Percentiles rank a stretch among this genome's conserved stretches.
Conservation (phyloP, 2,329 filamentous ascomycete genomes). For the Shiraia bambusicola region DNA sequence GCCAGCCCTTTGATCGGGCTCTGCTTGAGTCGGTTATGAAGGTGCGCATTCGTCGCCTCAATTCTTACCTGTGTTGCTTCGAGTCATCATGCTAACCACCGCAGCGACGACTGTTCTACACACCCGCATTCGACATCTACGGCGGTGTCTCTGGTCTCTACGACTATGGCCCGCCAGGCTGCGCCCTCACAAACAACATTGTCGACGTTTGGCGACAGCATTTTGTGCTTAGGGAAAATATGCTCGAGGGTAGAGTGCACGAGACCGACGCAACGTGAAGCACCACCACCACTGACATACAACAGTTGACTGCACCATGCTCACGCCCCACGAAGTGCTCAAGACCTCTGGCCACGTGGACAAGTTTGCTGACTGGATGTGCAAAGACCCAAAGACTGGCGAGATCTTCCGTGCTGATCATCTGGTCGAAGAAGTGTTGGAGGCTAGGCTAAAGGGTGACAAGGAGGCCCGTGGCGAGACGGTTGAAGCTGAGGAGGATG, state of each 20-base stretch:
- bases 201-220: slow-evolving; percentile 90
- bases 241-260: slow-evolving; percentile 65
- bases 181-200: slow-evolving; percentile 82
- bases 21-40: slow-evolving; percentile 82
- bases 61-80: slow-evolving; percentile 38
- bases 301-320: slow-evolving; percentile 79
- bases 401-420: slow-evolving; percentile 97
- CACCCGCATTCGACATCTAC: slow-evolving; percentile 93
- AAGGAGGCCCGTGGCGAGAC: slow-evolving; percentile 88
- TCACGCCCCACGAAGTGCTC: slow-evolving; percentile 90
- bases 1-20: slow-evolving; percentile 82
- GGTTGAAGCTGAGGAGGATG: slow-evolving; percentile 72
- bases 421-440: slow-evolving; percentile 91
- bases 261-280: slow-evolving; percentile 6
- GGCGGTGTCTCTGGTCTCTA: slow-evolving; percentile 85
- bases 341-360: slow-evolving; percentile 95
- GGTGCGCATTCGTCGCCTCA: slow-evolving; percentile 55
- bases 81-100: slow-evolving; percentile 27
- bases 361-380: slow-evolving; percentile 99
- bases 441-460: slow-evolving; percentile 82
- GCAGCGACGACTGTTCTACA: slow-evolving; percentile 69
- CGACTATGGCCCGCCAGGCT: slow-evolving; percentile 90
- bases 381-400: slow-evolving; percentile 95
- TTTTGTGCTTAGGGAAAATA: slow-evolving; percentile 90
- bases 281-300: slow-evolving; percentile 17